Conservation (phyloP, 768 basidiomycete species). For the Leucocoprinus birnbaumii region DNA sequence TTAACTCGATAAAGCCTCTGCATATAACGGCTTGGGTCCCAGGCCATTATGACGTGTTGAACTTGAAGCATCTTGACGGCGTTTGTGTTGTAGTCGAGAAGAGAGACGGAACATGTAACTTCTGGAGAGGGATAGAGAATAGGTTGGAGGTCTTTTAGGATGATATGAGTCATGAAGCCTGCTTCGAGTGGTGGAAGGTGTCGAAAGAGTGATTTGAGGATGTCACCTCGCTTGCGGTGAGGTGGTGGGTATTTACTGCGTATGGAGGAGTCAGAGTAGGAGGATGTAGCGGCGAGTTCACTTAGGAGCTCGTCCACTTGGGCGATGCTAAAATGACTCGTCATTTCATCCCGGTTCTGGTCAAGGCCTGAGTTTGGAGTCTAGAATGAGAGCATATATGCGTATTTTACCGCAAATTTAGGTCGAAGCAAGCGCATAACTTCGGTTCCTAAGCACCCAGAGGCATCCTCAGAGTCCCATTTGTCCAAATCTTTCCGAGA, state of each 20-base stretch:
- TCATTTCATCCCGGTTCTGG: constrained; percentile 28
- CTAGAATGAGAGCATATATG: constrained; percentile 9
- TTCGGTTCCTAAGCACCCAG: constrained; percentile 73
- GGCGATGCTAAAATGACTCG: constrained; percentile 34
- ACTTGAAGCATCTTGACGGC: constrained; percentile 53
- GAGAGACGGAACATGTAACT: constrained; percentile 43
- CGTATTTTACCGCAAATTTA: constrained; percentile 32
- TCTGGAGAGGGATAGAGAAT: constrained; percentile 66
- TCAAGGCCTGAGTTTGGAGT: neutral
- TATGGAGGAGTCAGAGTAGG: constrained; percentile 53
- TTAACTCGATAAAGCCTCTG: constrained; percentile 47
- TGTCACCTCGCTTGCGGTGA: constrained; percentile 27
- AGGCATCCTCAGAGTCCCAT: constrained; percentile 40
- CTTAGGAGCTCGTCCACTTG: constrained; percentile 69
- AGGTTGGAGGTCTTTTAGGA: constrained; percentile 84
- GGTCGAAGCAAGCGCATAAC: constrained; percentile 43
- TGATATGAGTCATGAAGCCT: constrained; percentile 77
- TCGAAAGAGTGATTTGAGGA: constrained; percentile 57
- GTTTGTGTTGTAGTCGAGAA: constrained; percentile 54
- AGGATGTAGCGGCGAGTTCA: constrained; percentile 67
- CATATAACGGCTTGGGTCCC: constrained; percentile 64
- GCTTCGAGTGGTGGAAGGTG: constrained; percentile 61
- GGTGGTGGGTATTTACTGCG: constrained; percentile 25
- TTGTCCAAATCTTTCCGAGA: constrained; percentile 24
- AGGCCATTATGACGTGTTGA: constrained; percentile 66